phyloP scores from a whole-genome alignment of 495 filamentous ascomycete genomes.

The Sabuloglossum arenarium region DNA sequence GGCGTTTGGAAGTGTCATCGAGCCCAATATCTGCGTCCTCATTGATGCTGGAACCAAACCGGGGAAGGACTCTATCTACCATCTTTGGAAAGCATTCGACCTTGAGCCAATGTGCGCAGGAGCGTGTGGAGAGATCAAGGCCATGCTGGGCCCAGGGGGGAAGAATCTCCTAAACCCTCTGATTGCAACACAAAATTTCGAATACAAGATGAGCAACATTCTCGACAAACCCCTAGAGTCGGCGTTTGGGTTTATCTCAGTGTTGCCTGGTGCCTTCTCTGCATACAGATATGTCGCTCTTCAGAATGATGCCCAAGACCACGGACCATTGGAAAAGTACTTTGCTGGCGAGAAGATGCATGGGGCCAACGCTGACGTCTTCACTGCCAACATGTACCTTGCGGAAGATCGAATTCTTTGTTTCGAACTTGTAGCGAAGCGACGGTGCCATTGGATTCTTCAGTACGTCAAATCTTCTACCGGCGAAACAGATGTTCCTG shows the following conservation, averaged over 20 bases:
- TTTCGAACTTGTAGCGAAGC: constrained; percentile 94
- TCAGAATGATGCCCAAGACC: constrained; percentile 87
- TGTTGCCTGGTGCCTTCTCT: constrained; percentile 93
- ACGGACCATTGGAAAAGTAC: constrained; percentile 89
- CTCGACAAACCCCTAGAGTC: constrained; percentile 96
- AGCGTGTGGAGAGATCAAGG: constrained; percentile 97
- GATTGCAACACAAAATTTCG: constrained; percentile 94
- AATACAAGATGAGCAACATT: constrained; percentile 99
- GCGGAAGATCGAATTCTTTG: constrained; percentile 98
- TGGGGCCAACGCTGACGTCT: constrained; percentile 85
- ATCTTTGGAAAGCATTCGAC: constrained; percentile 97
- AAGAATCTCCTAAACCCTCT: constrained; percentile 77
- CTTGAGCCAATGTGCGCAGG: constrained; percentile 92
- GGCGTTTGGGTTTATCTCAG: constrained; percentile 92
- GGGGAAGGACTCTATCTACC: constrained; percentile 82
- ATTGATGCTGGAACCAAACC: constrained; percentile 93
- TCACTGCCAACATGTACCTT: constrained; percentile 99
- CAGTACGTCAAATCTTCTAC: constrained; percentile 95
- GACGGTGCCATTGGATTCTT: constrained; percentile 90
- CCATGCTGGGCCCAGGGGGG: constrained; percentile 75
- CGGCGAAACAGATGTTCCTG: constrained; percentile 96
- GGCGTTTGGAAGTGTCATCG: constrained; percentile 77
- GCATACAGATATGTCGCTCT: constrained; percentile 87
- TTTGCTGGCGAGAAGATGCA: constrained; percentile 97
- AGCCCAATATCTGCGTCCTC: constrained; percentile 92